A percentile compares a stretch with the other conserved stretches of the same genome.
These are phyloP conservation scores for Scheffersomyces coipomensis DNA, from an alignment of 805 yeast species.

Conservation along the genomic window DNA sequence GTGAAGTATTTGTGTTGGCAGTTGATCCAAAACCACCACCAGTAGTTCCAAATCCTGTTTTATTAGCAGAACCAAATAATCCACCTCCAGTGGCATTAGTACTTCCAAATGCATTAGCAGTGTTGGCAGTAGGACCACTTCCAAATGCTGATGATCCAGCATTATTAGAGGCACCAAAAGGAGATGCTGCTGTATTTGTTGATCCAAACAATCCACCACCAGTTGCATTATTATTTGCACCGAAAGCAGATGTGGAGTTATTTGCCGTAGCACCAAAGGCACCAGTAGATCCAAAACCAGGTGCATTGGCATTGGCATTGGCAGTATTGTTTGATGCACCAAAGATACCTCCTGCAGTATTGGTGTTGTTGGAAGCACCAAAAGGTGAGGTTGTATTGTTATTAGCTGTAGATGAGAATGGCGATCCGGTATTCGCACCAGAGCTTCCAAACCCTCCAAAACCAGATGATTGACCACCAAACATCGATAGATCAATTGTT, in stretches of 20 bases:
- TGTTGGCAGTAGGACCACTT: slow-evolving; percentile 14
- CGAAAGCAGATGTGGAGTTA: slow-evolving; percentile 30
- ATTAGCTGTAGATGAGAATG: slow-evolving; percentile 28
- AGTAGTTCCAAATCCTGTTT: slow-evolving; percentile 19
- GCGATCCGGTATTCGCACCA: slow-evolving; percentile 23
- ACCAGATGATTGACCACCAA: slow-evolving; percentile 49
- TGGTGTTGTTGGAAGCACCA: slow-evolving; percentile 24
- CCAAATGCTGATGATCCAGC: slow-evolving; percentile 28
- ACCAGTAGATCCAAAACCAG: slow-evolving; percentile 11
- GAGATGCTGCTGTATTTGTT: slow-evolving; percentile 14
- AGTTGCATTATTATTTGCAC: slow-evolving; percentile 19
- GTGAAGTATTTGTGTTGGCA: slow-evolving; percentile 10
- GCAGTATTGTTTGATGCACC: slow-evolving; percentile 13
- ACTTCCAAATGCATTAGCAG: slow-evolving; percentile 22
- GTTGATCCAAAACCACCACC: slow-evolving; percentile 17
- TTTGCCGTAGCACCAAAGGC: slow-evolving; percentile 14
- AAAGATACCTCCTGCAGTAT: slow-evolving; percentile 5
- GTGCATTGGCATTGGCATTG: slow-evolving; percentile 11
- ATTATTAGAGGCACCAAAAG: slow-evolving; percentile 16
- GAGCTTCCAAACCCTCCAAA: slow-evolving; percentile 48
- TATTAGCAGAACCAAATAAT: slow-evolving; percentile 23
- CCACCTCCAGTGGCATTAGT: slow-evolving; percentile 17
- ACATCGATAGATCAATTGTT: slow-evolving; percentile 28
- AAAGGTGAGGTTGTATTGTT: slow-evolving; percentile 30
- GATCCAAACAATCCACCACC: slow-evolving; percentile 28